Percentiles rank a stretch among this genome's conserved stretches.
phyloP scores from a whole-genome alignment of 495 filamentous ascomycete species.

The Penicillium diatomitis region DNA sequence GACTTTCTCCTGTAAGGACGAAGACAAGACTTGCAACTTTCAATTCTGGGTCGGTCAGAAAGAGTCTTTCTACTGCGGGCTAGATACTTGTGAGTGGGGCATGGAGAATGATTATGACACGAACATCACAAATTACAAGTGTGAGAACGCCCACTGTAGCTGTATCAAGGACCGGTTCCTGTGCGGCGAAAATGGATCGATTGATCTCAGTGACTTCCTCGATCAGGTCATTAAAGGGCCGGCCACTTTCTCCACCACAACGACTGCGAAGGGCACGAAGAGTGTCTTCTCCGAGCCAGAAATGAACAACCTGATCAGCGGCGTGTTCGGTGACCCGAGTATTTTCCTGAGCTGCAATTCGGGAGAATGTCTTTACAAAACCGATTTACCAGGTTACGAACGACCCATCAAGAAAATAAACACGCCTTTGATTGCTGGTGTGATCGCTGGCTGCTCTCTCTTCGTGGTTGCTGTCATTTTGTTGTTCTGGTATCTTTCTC shows the following conservation, averaged over 20 bases:
- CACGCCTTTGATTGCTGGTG: conserved; percentile 88
- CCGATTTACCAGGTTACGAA: conserved; percentile 84
- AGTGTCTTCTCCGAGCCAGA: conserved; percentile 69
- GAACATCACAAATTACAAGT: conserved; percentile 78
- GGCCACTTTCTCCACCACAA: conserved; percentile 67
- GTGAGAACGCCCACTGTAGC: conserved; percentile 72
- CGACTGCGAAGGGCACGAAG: conserved; percentile 56
- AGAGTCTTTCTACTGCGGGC: conserved; percentile 92
- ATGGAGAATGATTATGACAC: conserved; percentile 55
- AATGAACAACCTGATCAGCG: conserved; percentile 81
- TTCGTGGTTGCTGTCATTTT: conserved; percentile 83
- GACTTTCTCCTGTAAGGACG: conserved; percentile 82
- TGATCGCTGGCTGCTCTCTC: conserved; percentile 78
- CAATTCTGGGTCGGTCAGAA: conserved; percentile 94
- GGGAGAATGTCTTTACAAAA: conserved; percentile 87
- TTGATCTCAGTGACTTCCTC: conserved; percentile 88
- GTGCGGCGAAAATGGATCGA: conserved; percentile 80
- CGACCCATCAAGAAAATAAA: conserved; percentile 92
- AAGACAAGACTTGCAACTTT: conserved; percentile 71
- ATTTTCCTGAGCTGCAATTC: conserved; percentile 75
- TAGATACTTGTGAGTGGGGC: conserved; percentile 70
- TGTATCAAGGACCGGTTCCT: conserved; percentile 90
- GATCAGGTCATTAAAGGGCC: conserved; percentile 72
- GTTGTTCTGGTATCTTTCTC: conserved; percentile 79
- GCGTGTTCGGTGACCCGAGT: conserved; percentile 81